Conservation (phyloP, 169 alveolate genomes). For the Plasmodium falciparum region DNA sequence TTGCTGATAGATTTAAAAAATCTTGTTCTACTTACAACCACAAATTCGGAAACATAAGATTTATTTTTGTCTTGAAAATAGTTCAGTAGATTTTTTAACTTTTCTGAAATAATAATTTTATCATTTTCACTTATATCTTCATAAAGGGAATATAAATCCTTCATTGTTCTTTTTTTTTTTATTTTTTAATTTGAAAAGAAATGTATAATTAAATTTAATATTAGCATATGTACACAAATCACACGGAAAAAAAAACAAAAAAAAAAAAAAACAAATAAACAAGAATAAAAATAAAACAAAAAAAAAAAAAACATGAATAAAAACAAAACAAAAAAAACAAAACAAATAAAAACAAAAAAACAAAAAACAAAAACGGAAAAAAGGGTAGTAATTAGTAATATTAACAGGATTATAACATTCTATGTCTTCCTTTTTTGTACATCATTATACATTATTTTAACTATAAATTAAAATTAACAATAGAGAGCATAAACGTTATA, state of each 20-base stretch:
- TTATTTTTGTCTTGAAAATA: slow-evolving; percentile 43
- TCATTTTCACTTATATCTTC: slow-evolving; percentile 71
- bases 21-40: slow-evolving; percentile 75
- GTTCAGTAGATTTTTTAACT: slow-evolving; percentile 56
- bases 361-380: background rate
- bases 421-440: background rate
- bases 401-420: slow-evolving; percentile 14
- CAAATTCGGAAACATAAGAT: slow-evolving; percentile 71
- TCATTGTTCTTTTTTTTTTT: slow-evolving; percentile 42
- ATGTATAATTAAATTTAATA: slow-evolving; percentile 1
- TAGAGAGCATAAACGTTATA: slow-evolving; percentile 21
- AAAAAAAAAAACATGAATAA: background rate
- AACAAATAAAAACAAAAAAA: slow-evolving; percentile 20
- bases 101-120: slow-evolving; percentile 54
- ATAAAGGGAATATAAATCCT: slow-evolving; percentile 54
- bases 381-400: slow-evolving; percentile 15
- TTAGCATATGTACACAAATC: background rate
- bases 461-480: slow-evolving; percentile 28
- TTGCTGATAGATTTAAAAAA: slow-evolving; percentile 66
- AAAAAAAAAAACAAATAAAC: too few species aligned
- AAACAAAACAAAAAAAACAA: slow-evolving; percentile 16
- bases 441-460: slow-evolving; percentile 30
- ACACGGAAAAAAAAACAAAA: too few species aligned
- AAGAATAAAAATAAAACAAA: too few species aligned
- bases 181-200: background rate